A percentile compares a stretch with the other conserved stretches of the same genome.
Evolutionary conservation across 257 asterid species (phyloP).

Genomic region (Mentha longifolia): DNA sequence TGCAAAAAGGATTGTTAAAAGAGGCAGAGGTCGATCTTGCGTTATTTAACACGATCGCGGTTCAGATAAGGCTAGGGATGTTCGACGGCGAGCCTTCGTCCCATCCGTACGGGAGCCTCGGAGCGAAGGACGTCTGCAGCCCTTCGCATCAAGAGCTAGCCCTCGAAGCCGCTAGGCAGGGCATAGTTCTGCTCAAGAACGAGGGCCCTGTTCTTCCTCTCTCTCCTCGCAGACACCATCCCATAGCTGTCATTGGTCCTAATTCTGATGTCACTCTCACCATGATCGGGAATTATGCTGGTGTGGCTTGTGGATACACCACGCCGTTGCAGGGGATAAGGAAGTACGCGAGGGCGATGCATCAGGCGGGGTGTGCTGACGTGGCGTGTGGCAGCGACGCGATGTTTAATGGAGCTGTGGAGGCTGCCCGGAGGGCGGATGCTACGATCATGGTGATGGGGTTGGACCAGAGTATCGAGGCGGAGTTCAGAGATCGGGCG

Average conservation of each 20-base stretch:
- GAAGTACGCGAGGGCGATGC: constrained; percentile 53
- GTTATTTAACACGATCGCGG: constrained; percentile 57
- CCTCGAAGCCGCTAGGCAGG: constrained; percentile 80
- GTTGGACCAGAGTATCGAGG: constrained; percentile 73
- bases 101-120: constrained; percentile 60
- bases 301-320: constrained; percentile 72
- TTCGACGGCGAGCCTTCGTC: constrained; percentile 76
- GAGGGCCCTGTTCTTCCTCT: constrained; percentile 67
- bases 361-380: constrained; percentile 66
- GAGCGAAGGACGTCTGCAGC: constrained; percentile 70
- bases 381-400: constrained; percentile 57
- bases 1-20: constrained; percentile 55
- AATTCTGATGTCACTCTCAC: constrained; percentile 71
- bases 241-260: constrained; percentile 78
- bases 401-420: constrained; percentile 57
- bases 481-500: constrained; percentile 68
- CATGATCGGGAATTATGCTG: constrained; percentile 87
- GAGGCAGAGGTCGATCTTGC: constrained; percentile 61
- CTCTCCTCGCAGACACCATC: constrained; percentile 52
- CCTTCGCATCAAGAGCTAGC: constrained; percentile 73
- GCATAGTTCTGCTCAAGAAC: constrained; percentile 76
- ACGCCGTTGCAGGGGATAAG: constrained; percentile 71
- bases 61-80: constrained; percentile 87
- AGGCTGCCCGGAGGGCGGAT: constrained; percentile 64
- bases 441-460: constrained; percentile 80